phyloP scores from a whole-genome alignment of 2,329 filamentous ascomycete genomes.

The Sphaerulina vaccinii region DNA sequence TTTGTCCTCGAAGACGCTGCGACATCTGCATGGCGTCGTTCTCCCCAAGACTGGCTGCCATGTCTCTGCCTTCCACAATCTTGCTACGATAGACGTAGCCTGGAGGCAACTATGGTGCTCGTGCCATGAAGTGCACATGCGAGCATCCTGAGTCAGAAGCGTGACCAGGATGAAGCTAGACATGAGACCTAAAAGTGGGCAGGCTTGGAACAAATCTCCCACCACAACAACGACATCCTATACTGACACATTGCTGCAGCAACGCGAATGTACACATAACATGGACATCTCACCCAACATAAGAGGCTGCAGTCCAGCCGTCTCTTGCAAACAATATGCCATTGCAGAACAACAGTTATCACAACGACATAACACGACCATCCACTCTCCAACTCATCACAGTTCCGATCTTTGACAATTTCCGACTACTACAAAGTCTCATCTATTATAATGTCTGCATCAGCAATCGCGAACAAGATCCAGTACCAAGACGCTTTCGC shows the following conservation, averaged over 20 bases:
- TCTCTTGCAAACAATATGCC: neutral
- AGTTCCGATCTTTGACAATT: slow-evolving; percentile 3
- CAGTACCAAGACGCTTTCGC: slow-evolving; percentile 10
- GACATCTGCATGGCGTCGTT: neutral
- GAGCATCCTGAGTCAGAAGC: neutral
- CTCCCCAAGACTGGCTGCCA: neutral
- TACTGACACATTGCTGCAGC: slow-evolving; percentile 6
- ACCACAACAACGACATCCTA: slow-evolving; percentile 4
- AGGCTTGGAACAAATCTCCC: neutral
- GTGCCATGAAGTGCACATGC: slow-evolving; percentile 5
- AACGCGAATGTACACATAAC: slow-evolving; percentile 9
- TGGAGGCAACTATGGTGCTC: neutral
- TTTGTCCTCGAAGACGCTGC: too few relatives aligned
- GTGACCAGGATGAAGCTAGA: slow-evolving; percentile 8
- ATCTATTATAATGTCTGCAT: slow-evolving; percentile 5
- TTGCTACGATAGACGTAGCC: slow-evolving; percentile 2
- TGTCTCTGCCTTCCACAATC: neutral
- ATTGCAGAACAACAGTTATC: neutral
- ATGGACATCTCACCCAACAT: neutral
- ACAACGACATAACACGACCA: neutral
- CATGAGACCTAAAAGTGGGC: neutral
- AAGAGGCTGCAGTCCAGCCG: neutral
- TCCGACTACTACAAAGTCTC: slow-evolving; percentile 7
- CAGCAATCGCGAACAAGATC: slow-evolving; percentile 7
- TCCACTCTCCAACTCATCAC: slow-evolving; percentile 4